Conservation (phyloP, 1,139 yeast genomes). For the Scheffersomyces illinoinensis region DNA sequence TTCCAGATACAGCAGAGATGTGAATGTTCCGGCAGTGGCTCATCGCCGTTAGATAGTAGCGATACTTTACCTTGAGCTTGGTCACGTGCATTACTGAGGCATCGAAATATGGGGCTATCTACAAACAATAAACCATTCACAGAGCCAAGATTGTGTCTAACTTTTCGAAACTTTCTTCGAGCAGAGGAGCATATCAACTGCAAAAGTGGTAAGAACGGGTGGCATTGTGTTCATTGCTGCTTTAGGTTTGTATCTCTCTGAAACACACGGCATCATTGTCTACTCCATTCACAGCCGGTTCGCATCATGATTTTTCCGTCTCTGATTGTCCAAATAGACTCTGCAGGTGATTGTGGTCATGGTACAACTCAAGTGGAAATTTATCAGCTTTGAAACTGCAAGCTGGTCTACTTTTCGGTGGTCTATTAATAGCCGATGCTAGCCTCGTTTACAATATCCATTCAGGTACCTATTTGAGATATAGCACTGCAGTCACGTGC, state of each 20-base stretch:
- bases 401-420: not conserved
- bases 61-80: not conserved
- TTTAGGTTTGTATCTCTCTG: not conserved
- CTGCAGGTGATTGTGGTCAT: not conserved
- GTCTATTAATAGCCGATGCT: not conserved
- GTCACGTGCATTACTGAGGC: not conserved
- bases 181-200: not conserved
- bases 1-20: no score
- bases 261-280: not conserved
- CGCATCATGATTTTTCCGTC: not conserved
- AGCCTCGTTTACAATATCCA: not conserved
- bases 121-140: not conserved
- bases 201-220: not conserved
- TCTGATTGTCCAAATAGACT: not conserved
- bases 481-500: no score
- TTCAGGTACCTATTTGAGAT: no score
- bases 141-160: not conserved
- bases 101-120: not conserved
- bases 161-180: not conserved
- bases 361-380: not conserved
- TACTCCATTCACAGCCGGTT: not conserved
- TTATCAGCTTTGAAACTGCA: not conserved
- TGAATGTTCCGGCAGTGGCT: no score
- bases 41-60: not conserved
- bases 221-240: not conserved